These are phyloP conservation scores for Ascochyta viciae-villosae DNA, from an alignment of 2,329 filamentous ascomycete genomes.

Conservation along the genomic window DNA sequence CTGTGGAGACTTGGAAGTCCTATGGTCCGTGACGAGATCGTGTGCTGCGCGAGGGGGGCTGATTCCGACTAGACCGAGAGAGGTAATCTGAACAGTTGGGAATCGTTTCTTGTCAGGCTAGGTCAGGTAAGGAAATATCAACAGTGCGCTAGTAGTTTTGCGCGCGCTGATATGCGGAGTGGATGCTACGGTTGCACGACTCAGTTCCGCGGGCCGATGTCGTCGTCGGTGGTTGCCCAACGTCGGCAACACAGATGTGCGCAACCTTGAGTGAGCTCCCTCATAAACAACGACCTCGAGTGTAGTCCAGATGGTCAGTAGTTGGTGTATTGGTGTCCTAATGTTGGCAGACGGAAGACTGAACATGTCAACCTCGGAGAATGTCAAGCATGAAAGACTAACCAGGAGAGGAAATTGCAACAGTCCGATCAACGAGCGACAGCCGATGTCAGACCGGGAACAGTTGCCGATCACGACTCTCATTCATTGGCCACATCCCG, in stretches of 20 bases:
- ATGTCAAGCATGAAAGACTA: constrained; percentile 1
- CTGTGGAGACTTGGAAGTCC: constrained; percentile 16
- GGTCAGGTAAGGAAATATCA: constrained; percentile 17
- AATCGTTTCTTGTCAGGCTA: constrained; percentile 9
- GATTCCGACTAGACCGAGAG: constrained; percentile 11
- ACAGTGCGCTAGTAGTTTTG: constrained; percentile 16
- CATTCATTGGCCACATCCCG: constrained; percentile 1
- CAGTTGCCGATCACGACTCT: neutral
- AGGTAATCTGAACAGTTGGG: constrained; percentile 31
- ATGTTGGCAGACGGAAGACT: neutral
- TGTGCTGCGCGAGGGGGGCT: constrained; percentile 9
- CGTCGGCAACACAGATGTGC: neutral
- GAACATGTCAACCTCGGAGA: neutral
- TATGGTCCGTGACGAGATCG: constrained; percentile 7
- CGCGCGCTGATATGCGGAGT: constrained; percentile 4
- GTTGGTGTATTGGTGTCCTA: no score
- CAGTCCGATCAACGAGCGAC: constrained; percentile 20
- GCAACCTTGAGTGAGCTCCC: no score
- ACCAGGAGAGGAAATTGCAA: constrained; percentile 15
- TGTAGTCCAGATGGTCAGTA: no score
- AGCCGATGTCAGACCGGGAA: constrained; percentile 9
- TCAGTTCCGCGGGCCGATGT: constrained; percentile 25
- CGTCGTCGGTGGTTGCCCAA: neutral
- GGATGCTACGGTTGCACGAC: constrained; percentile 12
- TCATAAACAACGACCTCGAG: no score